Conservation (phyloP, 2,329 filamentous ascomycete genomes). For the Aspergillus awamori region DNA sequence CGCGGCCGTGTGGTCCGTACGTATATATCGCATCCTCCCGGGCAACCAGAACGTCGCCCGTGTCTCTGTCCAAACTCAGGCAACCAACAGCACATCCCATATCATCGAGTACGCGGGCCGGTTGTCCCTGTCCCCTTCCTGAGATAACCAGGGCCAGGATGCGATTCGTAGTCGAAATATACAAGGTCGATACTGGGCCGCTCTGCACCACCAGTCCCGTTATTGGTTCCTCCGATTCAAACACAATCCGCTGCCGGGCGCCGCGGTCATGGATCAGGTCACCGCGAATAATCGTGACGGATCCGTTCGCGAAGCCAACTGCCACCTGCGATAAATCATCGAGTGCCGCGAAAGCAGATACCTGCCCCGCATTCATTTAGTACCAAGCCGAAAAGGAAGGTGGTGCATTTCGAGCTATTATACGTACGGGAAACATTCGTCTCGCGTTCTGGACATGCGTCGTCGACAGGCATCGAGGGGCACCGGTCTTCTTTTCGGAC, state of each 20-base stretch:
- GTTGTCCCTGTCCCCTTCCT: constrained; percentile 84
- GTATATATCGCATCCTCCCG: constrained; percentile 95
- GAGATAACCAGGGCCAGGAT: constrained; percentile 86
- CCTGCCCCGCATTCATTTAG: constrained; percentile 24
- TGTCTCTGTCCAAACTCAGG: constrained; percentile 81
- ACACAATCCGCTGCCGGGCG: constrained; percentile 89
- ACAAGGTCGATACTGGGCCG: constrained; percentile 71
- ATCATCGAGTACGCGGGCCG: constrained; percentile 86
- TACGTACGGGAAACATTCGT: constrained; percentile 82
- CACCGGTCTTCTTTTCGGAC: constrained; percentile 87
- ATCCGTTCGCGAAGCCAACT: constrained; percentile 92
- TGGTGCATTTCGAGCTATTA: neutral
- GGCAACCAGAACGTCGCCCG: constrained; percentile 86
- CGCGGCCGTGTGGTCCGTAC: constrained; percentile 82
- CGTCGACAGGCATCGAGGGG: constrained; percentile 84
- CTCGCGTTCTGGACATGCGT: constrained; percentile 84
- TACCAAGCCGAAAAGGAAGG: neutral
- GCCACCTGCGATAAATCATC: constrained; percentile 90
- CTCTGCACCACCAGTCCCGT: constrained; percentile 82
- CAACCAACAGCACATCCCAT: constrained; percentile 89
- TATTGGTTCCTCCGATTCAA: constrained; percentile 94
- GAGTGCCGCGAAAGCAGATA: constrained; percentile 85
- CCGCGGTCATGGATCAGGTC: constrained; percentile 95
- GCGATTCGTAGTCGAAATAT: constrained; percentile 86
- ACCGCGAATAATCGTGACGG: constrained; percentile 89